Evolutionary conservation across 2,329 filamentous ascomycete genomes (phyloP), one percentile per base, ranked within the genome.

Genomic region (Fusarium napiforme): DNA sequence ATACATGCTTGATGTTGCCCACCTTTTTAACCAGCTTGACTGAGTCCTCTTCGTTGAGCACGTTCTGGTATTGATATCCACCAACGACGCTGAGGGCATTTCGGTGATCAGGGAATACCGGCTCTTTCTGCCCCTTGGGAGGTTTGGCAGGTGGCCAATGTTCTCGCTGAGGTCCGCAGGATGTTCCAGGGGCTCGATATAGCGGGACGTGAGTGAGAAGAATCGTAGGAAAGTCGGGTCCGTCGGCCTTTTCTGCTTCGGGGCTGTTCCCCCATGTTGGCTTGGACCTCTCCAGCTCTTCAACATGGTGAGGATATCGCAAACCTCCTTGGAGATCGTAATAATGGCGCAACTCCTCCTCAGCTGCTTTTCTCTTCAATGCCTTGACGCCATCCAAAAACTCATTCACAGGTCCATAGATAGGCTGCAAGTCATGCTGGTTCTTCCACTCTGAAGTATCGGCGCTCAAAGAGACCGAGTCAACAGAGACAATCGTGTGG

Each of bases 61-160:
- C 96, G 77, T 98, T 99, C 81, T 98, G 96, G 79, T 99, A 99
- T 81, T 99, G 96, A 79, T 98, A 98, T 19, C 96, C 96, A 21
- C 86, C 87, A 15, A 89, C 85, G 21, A 99, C 90, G 5, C 88
- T 88, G 67, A 99, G 93, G 30, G 95, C 91, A 74, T 96, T 97
- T 63, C 90, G 88, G 52, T 93, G 86, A 77, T 97, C 93, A 6
- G 84, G 90, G 62, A 82, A 81, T 3, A 89, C 84, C 0, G 87
- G 86, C 1, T 76, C 82, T 1, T 81, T 84, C 76, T 92, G 87
- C 11, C 90, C 90, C 60, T 89, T 87, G 3, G 89, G 86, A 3
- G 88, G 89, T 63, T 87, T 88, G 0, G 90, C 85, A 0, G 93
- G 94, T 5, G 94, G 94, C 85, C 91, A 96, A 72, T 90, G 93